Conservation (phyloP, 1,284 basidiomycete species). For the Microbotryum scabiosae region DNA sequence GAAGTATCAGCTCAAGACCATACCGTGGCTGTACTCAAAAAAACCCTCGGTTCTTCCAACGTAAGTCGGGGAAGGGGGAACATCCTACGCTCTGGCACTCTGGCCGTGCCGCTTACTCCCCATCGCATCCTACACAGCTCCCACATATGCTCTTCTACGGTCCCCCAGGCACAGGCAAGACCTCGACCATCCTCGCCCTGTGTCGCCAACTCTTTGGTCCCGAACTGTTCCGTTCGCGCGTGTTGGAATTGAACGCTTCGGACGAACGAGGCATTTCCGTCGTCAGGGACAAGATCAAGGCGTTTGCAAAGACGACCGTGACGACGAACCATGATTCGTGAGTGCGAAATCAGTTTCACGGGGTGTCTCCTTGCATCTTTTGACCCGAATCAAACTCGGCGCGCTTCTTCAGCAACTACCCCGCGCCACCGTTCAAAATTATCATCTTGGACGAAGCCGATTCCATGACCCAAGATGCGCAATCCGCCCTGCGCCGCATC, state of each 20-base stretch:
- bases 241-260: slow-evolving; percentile 97
- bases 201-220: slow-evolving; percentile 93
- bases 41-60: slow-evolving; percentile 85
- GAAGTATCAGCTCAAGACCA: slow-evolving; percentile 96
- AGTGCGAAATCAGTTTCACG: not conserved
- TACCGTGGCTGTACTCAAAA: slow-evolving; percentile 81
- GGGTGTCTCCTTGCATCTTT: not conserved
- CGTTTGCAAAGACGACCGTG: slow-evolving; percentile 67
- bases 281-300: slow-evolving; percentile 97
- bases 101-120: not conserved
- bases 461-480: slow-evolving; percentile 99
- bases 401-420: slow-evolving; percentile 49
- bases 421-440: slow-evolving; percentile 97
- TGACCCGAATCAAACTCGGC: not conserved
- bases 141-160: slow-evolving; percentile 99
- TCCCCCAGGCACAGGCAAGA: slow-evolving; percentile 97
- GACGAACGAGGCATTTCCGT: slow-evolving; percentile 96
- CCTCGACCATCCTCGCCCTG: slow-evolving; percentile 92
- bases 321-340: slow-evolving; percentile 33
- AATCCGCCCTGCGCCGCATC: slow-evolving; percentile 87
- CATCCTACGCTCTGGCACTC: not conserved
- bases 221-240: slow-evolving; percentile 85
- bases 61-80: slow-evolving; percentile 47
- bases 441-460: slow-evolving; percentile 99
- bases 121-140: slow-evolving; percentile 50